phyloP scores from a whole-genome alignment of 805 yeast genomes.

The Metschnikowia aberdeeniae region DNA sequence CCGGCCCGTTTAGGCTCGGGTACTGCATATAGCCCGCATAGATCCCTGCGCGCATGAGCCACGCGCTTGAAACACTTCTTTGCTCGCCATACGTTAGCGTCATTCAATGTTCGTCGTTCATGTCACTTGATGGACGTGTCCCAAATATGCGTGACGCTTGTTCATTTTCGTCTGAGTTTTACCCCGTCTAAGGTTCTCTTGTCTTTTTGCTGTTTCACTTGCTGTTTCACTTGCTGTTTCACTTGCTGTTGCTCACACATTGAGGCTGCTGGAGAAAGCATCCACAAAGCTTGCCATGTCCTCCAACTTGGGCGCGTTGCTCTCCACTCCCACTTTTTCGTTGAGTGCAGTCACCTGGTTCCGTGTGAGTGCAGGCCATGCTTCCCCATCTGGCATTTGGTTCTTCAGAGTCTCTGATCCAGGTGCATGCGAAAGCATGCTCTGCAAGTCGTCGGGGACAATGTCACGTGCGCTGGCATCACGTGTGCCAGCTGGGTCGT shows the following conservation, averaged over 20 bases:
- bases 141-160: no score
- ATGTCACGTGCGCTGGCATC: not conserved
- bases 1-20: no score
- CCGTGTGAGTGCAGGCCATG: slow-evolving; percentile 16
- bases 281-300: slow-evolving; percentile 13
- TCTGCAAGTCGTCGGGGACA: slow-evolving; percentile 13
- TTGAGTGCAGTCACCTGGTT: slow-evolving; percentile 14
- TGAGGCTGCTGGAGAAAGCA: slow-evolving; percentile 18
- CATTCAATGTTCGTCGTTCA: no score
- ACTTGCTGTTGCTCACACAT: slow-evolving; percentile 6
- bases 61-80: no score
- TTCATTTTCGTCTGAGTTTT: no score
- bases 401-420: slow-evolving; percentile 3
- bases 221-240: no score
- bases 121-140: no score
- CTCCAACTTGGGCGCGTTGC: slow-evolving; percentile 1
- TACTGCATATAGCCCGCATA: no score
- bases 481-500: not conserved
- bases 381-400: slow-evolving; percentile 9
- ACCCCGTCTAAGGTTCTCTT: no score
- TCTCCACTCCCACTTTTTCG: not conserved
- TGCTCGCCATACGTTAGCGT: no score
- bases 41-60: no score
- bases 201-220: not conserved
- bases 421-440: slow-evolving; percentile 15